Conservation (phyloP, 805 yeast species). For the Hanseniaspora jakobsenii region DNA sequence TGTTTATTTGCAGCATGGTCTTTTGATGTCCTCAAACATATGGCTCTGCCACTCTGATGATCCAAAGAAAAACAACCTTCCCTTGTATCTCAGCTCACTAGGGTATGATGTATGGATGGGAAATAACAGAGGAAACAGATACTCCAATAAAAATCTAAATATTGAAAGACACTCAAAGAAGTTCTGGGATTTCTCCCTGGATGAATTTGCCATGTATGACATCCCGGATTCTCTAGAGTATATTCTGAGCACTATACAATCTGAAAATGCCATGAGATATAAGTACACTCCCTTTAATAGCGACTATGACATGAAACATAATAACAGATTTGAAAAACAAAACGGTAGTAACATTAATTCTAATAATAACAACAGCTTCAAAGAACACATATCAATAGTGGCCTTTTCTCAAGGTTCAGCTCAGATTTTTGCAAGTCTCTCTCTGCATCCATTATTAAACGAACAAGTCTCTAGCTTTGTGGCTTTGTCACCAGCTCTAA, state of each 20-base stretch:
- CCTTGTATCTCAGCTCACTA: constrained; percentile 60
- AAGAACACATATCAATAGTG: constrained; percentile 44
- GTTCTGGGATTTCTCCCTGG: constrained; percentile 86
- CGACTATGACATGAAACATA: no score
- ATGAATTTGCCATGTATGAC: constrained; percentile 83
- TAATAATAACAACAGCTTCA: no score
- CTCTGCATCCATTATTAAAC: constrained; percentile 54
- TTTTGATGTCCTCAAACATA: constrained; percentile 77
- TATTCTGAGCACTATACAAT: constrained; percentile 42
- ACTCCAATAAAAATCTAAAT: constrained; percentile 64
- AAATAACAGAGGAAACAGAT: constrained; percentile 84
- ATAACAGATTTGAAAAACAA: no score
- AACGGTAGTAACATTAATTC: no score
- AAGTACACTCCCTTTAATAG: no score
- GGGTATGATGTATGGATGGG: constrained; percentile 87
- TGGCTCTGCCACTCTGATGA: constrained; percentile 40
- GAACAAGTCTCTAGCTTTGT: constrained; percentile 44
- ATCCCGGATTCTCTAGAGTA: constrained; percentile 75
- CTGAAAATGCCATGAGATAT: no score
- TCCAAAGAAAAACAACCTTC: constrained; percentile 41
- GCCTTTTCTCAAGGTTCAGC: constrained; percentile 95
- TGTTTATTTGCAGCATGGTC: constrained; percentile 82
- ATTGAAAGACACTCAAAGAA: constrained; percentile 30
- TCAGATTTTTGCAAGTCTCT: constrained; percentile 75
- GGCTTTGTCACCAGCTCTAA: constrained; percentile 88